Evolutionary conservation across 106 monocot species (phyloP).

Genomic region (Dioscorea alata): DNA sequence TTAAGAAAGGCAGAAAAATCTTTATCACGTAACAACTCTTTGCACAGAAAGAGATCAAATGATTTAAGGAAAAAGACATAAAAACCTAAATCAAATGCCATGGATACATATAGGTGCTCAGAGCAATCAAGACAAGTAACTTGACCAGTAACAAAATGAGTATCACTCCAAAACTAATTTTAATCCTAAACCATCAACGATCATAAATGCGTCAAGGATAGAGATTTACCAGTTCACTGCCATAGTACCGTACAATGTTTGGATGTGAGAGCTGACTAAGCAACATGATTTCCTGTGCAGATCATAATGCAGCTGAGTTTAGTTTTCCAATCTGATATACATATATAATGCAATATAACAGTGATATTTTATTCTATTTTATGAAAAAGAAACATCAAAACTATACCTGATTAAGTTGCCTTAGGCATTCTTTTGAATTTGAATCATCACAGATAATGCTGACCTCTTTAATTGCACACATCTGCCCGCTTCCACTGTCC

Average conservation of each 20-base stretch:
- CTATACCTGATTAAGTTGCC: conserved; percentile 75
- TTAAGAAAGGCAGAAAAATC: too few species aligned
- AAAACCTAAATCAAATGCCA: too few species aligned
- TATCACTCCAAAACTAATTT: too few species aligned
- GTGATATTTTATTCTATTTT: neutral
- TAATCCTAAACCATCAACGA: too few species aligned
- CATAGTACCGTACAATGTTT: conserved; percentile 85
- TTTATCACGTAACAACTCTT: too few species aligned
- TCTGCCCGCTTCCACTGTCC: conserved; percentile 84
- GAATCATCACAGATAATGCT: conserved; percentile 75
- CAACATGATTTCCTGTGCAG: conserved; percentile 76
- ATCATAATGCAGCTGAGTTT: neutral
- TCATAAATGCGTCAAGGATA: too few species aligned
- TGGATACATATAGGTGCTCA: too few species aligned
- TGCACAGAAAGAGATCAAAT: too few species aligned
- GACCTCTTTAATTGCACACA: conserved; percentile 99
- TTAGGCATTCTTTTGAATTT: conserved; percentile 91
- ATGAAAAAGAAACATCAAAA: neutral
- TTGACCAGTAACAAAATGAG: too few species aligned
- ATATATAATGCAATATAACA: neutral
- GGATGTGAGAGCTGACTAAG: conserved; percentile 83
- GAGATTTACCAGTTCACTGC: conserved; percentile 77
- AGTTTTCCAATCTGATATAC: neutral
- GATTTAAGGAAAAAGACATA: too few species aligned
- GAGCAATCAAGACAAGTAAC: too few species aligned